Conservation (phyloP, 169 alveolate genomes). For the Pseudocohnilembus persalinus region DNA sequence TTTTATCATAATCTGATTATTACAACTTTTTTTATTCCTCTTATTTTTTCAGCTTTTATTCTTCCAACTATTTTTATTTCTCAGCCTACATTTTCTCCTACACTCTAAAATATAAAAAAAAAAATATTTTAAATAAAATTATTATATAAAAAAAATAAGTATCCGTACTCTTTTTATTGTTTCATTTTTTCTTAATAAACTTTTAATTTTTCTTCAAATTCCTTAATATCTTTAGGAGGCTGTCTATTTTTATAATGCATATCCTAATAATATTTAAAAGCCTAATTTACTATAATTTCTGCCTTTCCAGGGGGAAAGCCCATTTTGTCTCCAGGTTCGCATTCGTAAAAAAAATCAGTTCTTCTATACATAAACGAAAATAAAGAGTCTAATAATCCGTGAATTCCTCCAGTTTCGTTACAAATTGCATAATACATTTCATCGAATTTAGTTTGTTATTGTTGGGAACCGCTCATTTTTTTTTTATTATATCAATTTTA, state of each 20-base stretch:
- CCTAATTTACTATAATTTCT: slow-evolving; percentile 68
- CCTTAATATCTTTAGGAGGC: slow-evolving; percentile 63
- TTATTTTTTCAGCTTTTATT: slow-evolving; percentile 44
- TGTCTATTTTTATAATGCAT: slow-evolving; percentile 67
- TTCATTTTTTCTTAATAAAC: slow-evolving; percentile 62
- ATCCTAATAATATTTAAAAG: slow-evolving; percentile 73
- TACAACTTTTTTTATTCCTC: slow-evolving; percentile 41
- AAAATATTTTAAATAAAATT: too few species aligned
- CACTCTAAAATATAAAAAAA: too few species aligned
- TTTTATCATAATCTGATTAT: slow-evolving; percentile 21
- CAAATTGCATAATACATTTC: slow-evolving; percentile 72
- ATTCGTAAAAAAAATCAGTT: slow-evolving; percentile 87
- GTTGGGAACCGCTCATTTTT: background rate
- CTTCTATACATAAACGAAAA: slow-evolving; percentile 84
- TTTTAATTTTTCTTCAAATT: slow-evolving; percentile 49
- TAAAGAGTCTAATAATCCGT: slow-evolving; percentile 84
- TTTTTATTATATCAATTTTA: too few species aligned
- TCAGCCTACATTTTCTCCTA: slow-evolving; percentile 5
- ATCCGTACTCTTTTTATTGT: slow-evolving; percentile 39
- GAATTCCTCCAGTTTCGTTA: slow-evolving; percentile 82
- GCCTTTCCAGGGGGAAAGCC: slow-evolving; percentile 89
- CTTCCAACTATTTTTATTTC: slow-evolving; percentile 25
- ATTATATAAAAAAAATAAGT: too few species aligned
- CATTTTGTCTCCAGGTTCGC: slow-evolving; percentile 87
- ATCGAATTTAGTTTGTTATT: slow-evolving; percentile 57